Base-by-base conservation (phyloP, 805 yeast genomes). In the Ogataea methanolica region DNA sequence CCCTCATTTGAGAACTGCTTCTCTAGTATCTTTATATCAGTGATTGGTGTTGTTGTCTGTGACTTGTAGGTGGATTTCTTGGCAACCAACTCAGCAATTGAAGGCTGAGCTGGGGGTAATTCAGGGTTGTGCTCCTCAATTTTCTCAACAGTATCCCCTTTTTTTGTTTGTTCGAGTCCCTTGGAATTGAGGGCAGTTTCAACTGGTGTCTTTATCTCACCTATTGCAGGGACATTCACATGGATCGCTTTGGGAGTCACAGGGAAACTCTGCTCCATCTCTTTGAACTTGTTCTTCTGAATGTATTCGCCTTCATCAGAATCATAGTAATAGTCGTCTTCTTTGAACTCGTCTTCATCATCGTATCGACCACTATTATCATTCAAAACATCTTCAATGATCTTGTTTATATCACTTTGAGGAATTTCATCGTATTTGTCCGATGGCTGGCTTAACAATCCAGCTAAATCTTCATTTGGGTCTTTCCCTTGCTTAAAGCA, bases 61-160 rank as follows among this genome's bases (percentile, higher is more conserved):
- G 50, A 29, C 14, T 34, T 21, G 34, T 22, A 22, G 12, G 41
- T 38, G 12, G 51, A 34, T 17, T 39, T 16, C 36, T 48, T 48
- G 6, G 59, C 57, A 4, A 50, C 49, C 3, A 45, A 4, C 23
- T 43, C 46, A 1, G 52, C 54, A 3, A 50, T 35, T 9, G 55
- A 39, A 33, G 50, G 44, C 12, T 47, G 33, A 17, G 38, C 16
- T 14, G 39, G 11, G 7, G 11, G 31, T 9, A 11, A 26, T 26
- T 26, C 31, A 26, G 39, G 21, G 19, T 19, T 15, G 2, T 12
- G 15, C 19, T 36, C 12, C 59, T 90, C 96, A 42, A 97, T 76
- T 47, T 83, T 80, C 36, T 65, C 65, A 12, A 88, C 84, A 36
- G 87, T 77, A 23, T 72, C 72, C 55, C 84, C 90, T 17, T 91